phyloP scores from a whole-genome alignment of 1,284 basidiomycete species.

The Malassezia sympodialis region DNA sequence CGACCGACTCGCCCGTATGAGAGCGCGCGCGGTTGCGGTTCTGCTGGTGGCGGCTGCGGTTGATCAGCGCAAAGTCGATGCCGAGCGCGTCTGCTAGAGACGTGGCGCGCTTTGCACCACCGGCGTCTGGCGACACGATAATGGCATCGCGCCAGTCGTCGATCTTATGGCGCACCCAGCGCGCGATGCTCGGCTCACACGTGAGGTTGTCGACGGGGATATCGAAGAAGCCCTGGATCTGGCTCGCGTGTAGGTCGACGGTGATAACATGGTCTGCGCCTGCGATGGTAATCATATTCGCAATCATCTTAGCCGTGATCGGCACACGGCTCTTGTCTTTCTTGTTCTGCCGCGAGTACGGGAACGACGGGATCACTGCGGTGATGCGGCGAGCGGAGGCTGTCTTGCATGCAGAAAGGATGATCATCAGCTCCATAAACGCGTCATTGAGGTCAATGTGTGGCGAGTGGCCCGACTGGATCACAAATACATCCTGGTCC shows the following conservation, averaged over 20 bases:
- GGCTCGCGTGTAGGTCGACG: conserved; percentile 93
- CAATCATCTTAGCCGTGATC: conserved; percentile 94
- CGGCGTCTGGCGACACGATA: conserved; percentile 92
- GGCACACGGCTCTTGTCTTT: conserved; percentile 94
- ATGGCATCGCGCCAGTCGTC: conserved; percentile 78
- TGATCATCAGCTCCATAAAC: conserved; percentile 63
- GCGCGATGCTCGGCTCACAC: conserved; percentile 35
- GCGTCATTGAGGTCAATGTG: conserved; percentile 44
- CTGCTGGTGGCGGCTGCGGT: conserved; percentile 60
- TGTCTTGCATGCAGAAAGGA: conserved; percentile 89
- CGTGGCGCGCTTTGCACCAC: conserved; percentile 90
- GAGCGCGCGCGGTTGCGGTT: conserved; percentile 32
- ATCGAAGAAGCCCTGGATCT: conserved; percentile 99
- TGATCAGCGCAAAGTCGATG: conserved; percentile 92
- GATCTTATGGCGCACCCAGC: conserved; percentile 71
- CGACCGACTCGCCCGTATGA: conserved; percentile 1
- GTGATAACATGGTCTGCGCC: conserved; percentile 98
- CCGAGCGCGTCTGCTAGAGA: conserved; percentile 89
- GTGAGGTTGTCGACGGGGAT: conserved; percentile 84
- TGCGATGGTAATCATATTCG: conserved; percentile 91
- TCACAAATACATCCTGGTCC: conserved; percentile 59
- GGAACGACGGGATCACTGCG: conserved; percentile 94
- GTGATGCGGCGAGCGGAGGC: conserved; percentile 92
- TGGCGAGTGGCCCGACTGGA: conserved; percentile 43
- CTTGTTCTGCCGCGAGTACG: conserved; percentile 93